Base-by-base conservation (phyloP, 768 basidiomycete species). In the Boletus coccyginus region DNA sequence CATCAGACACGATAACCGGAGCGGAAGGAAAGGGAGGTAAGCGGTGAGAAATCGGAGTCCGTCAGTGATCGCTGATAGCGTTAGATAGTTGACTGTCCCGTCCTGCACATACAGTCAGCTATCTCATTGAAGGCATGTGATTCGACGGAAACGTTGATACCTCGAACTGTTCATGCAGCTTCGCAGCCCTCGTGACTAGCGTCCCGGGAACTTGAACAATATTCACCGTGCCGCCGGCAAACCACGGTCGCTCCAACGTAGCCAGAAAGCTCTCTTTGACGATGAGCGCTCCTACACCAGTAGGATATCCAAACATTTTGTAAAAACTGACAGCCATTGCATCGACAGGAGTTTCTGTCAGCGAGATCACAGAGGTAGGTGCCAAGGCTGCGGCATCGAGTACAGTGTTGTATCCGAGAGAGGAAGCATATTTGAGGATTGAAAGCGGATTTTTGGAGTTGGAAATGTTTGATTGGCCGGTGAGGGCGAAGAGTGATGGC, bases 241-340 rank as follows among this genome's bases (percentile, higher is more conserved):
- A 92, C 91, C 91, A 94, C 0, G 89, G 90, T 9, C 89, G 81
- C 52, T 82, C 76, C 40, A 90, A 74, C 46, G 74, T 73, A 7
- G 69, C 69, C 49, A 91, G 70, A 62, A 91, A 90, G 10, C 81
- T 79, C 64, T 86, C 84, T 67, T 85, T 88, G 43, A 88, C 85
- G 31, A 94, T 70, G 6, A 94, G 76, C 13, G 90, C 90, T 36
- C 92, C 91, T 42, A 92, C 82, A 9, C 91, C 91, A 0, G 90
- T 92, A 12, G 91, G 91, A 62, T 85, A 93, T 35, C 91, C 91
- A 60, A 92, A 90, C 87, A 93, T 92, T 63, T 94, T 94, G 73
- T 94, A 94, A 64, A 93, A 92, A 43, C 87, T 90, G 51, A 94
- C 66, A 0, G 85, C 90, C 80, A 92, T 84, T 1, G 90, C 91